Evolutionary conservation across 306 rosid genomes (phyloP).

Genomic region (Styphnolobium japonicum): DNA sequence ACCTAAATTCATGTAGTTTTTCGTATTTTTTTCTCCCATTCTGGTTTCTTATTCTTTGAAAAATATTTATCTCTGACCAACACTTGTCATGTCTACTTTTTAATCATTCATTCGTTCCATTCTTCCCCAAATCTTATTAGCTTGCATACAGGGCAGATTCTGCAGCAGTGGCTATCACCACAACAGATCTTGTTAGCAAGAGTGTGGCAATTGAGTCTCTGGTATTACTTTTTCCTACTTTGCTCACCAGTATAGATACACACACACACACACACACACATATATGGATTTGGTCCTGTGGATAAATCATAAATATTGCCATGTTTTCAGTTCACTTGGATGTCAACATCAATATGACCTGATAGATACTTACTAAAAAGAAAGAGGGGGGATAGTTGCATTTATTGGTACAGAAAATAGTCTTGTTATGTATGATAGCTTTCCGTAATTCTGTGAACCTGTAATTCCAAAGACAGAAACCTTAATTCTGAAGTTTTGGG

Average conservation of each 20-base stretch:
- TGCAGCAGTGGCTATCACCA: conserved; percentile 96
- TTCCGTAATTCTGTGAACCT: not conserved
- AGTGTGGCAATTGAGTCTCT: conserved; percentile 85
- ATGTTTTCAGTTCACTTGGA: conserved; percentile 8
- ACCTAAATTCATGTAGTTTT: not conserved
- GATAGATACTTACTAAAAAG: not conserved
- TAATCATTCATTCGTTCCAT: not conserved
- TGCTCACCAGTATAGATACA: not conserved
- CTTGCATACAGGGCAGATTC: conserved; percentile 71
- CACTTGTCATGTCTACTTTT: not conserved
- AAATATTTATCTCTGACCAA: not conserved
- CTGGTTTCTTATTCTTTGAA: conserved; percentile 8
- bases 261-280: not conserved
- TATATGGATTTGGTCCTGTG: conserved; percentile 9
- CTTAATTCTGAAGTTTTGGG: not conserved
- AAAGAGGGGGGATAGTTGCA: not conserved
- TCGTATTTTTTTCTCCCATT: not conserved
- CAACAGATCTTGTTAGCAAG: conserved; percentile 95
- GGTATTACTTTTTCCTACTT: conserved; percentile 45
- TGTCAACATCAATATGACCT: not conserved
- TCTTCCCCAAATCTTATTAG: conserved; percentile 37
- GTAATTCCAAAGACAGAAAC: not conserved
- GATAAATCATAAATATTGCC: conserved; percentile 3
- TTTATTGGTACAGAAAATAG: not conserved
- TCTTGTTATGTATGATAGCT: not conserved